These are phyloP conservation scores for Brassica napus DNA, from an alignment of 345 rosid species.

Conservation along the genomic window DNA sequence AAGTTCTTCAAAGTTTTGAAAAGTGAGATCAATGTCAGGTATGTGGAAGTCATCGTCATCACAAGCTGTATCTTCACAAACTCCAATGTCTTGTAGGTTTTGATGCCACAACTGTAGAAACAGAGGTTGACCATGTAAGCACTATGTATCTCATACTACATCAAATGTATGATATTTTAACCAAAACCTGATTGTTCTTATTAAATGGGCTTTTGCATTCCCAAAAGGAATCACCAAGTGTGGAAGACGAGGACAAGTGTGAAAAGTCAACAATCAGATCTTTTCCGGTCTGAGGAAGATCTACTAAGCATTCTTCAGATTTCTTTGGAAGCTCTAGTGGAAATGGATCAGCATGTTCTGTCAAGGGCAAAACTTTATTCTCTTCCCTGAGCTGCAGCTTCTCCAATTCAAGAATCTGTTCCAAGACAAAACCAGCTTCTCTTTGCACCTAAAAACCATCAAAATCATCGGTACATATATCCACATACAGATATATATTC, in stretches of 20 bases:
- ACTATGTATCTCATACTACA: too few species aligned
- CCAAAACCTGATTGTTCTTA: conserved; percentile 35
- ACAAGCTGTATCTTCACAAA: conserved; percentile 64
- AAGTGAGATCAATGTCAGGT: conserved; percentile 79
- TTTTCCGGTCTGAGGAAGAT: conserved; percentile 38
- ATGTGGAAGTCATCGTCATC: conserved; percentile 64
- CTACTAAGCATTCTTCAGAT: conserved; percentile 35
- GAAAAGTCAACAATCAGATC: conserved; percentile 51
- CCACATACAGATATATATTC: background rate
- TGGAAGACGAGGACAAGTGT: conserved; percentile 49
- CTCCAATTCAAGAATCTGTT: conserved; percentile 73
- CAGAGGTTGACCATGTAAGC: conserved; percentile 15
- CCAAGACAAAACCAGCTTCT: conserved; percentile 49
- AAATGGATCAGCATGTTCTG: conserved; percentile 15
- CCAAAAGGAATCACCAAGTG: conserved; percentile 59
- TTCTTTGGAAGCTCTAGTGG: conserved; percentile 15
- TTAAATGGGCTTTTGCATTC: conserved; percentile 61
- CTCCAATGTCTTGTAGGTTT: conserved; percentile 83
- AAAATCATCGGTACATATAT: background rate
- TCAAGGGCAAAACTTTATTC: conserved; percentile 23
- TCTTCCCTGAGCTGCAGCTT: conserved; percentile 55
- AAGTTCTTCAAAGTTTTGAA: conserved; percentile 72
- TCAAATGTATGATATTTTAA: background rate
- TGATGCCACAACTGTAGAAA: conserved; percentile 69
- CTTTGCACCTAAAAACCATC: conserved; percentile 21